Base-by-base conservation (phyloP, 2,329 filamentous ascomycete genomes). In the Shiraia sp. region DNA sequence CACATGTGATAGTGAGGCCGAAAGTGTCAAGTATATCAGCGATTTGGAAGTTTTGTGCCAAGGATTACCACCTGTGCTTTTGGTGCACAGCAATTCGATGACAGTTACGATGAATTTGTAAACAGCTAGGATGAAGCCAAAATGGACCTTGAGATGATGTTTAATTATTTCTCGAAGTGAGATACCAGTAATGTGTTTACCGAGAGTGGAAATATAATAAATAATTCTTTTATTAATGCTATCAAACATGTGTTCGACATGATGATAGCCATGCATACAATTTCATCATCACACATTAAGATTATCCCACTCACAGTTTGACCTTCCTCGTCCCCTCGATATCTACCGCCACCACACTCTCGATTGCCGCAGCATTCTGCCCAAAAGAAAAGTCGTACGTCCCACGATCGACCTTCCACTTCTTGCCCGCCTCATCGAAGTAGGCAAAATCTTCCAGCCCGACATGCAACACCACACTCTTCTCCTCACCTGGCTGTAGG, bases 51-150 rank as follows among this genome's bases (percentile, higher is more conserved):
- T 93, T 2, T 70, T 95, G 43, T 92, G 87, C 66, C 81, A 86
- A 57, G 86, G 81, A 9, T 72, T 92, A 47, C 88, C 89, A 19
- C 89, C 90, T 1, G 82, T 83, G 32, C 66, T 95, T 57, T 73
- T 95, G 66, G 87, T 95, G 27, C 79, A 95, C 69, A 90, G 87
- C 68, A 95, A 95, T 69, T 90, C 85, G 59, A 90, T 95, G 86
- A 95, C 88, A 12, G 89, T 95, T 32, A 95, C 87, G 6, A 87
- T 87, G 59, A 87, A 84, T 64, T 69, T 89, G 47, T 88, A 57
- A 63, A 22, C 19, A 8, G 19, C 19, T n/a, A 22, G 19, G 8
- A 22, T 22, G 8, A 22, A 5, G 8, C 8, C 8, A 22, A 22
- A 5, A 22, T 22, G 19, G 8, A 22, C n/a, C n/a, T n/a, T n/a